phyloP scores from a whole-genome alignment of 1,284 basidiomycete genomes.

The Moesziomyces antarcticus region DNA sequence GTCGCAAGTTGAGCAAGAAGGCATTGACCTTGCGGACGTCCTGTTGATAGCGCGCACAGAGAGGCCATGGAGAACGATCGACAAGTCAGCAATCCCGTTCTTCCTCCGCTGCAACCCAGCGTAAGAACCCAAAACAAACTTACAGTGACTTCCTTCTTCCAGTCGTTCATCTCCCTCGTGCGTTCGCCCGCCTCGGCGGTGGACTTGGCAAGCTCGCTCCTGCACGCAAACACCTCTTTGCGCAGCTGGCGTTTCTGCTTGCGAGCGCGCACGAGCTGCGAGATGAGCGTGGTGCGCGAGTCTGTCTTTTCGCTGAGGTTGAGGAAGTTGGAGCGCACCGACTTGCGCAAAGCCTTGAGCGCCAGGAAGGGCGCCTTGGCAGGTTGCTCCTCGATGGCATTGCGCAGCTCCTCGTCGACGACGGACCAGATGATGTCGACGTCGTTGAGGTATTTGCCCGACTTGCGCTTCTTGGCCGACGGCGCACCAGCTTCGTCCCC shows the following conservation, averaged over 20 bases:
- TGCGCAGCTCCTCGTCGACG: slow-evolving; percentile 43
- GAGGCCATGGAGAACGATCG: neutral
- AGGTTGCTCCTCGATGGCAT: slow-evolving; percentile 43
- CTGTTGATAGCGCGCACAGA: neutral
- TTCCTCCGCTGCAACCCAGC: neutral
- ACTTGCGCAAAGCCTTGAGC: slow-evolving; percentile 39
- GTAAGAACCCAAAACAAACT: neutral
- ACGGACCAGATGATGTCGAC: slow-evolving; percentile 49
- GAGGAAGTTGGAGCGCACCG: slow-evolving; percentile 28
- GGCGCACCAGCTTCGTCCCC: slow-evolving; percentile 7
- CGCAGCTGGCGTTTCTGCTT: slow-evolving; percentile 36
- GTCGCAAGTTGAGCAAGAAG: slow-evolving; percentile 24
- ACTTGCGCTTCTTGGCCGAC: slow-evolving; percentile 27
- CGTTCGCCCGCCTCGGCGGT: slow-evolving; percentile 27
- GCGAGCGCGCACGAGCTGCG: slow-evolving; percentile 31
- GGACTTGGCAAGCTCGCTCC: slow-evolving; percentile 22
- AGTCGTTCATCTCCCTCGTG: slow-evolving; percentile 34
- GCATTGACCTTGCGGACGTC: slow-evolving; percentile 29
- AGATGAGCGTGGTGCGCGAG: slow-evolving; percentile 33
- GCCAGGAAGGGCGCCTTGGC: slow-evolving; percentile 42
- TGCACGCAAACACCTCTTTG: slow-evolving; percentile 30
- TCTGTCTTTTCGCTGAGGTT: slow-evolving; percentile 46
- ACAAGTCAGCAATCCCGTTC: neutral
- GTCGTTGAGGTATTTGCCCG: slow-evolving; percentile 46
- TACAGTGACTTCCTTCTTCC: slow-evolving; percentile 30